A percentile compares a stretch with the other conserved stretches of the same genome.
Evolutionary conservation across 2,329 filamentous ascomycete genomes (phyloP).

Genomic region (Aspergillus glaucus): DNA sequence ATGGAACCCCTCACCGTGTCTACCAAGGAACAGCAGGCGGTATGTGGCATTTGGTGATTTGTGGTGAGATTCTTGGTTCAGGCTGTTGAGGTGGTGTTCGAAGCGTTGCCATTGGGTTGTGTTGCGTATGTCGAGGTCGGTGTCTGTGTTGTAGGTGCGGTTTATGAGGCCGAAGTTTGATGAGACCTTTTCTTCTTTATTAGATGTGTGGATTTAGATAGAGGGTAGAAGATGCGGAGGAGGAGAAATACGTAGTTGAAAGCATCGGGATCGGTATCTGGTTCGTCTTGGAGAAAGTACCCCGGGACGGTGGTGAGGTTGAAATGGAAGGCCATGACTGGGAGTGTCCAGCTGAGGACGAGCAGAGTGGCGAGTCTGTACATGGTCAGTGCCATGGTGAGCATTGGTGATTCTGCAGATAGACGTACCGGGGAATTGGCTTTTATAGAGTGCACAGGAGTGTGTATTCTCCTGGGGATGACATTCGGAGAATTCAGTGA

Average conservation of each 20-base stretch:
- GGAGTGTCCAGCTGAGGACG: neutral
- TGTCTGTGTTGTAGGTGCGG: slow-evolving; percentile 39
- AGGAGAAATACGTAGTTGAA: slow-evolving; percentile 44
- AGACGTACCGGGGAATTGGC: neutral
- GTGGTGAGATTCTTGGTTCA: slow-evolving; percentile 33
- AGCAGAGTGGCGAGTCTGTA: slow-evolving; percentile 6
- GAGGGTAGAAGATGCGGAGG: neutral
- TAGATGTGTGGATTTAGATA: neutral
- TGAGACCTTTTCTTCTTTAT: slow-evolving; percentile 22
- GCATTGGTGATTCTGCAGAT: too few relatives aligned
- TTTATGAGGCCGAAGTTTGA: slow-evolving; percentile 47
- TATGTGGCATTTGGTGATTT: slow-evolving; percentile 39
- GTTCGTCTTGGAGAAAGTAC: slow-evolving; percentile 48
- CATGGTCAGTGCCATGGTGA: neutral
- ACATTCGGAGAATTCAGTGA: too few relatives aligned
- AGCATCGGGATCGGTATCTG: slow-evolving; percentile 37
- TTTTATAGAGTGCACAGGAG: neutral
- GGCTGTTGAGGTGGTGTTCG: slow-evolving; percentile 37
- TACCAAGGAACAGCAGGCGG: slow-evolving; percentile 53
- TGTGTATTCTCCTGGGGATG: too few relatives aligned
- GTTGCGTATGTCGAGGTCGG: slow-evolving; percentile 19
- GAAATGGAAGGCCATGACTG: neutral
- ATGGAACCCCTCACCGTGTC: slow-evolving; percentile 57
- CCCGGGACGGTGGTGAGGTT: slow-evolving; percentile 34
- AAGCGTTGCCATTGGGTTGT: slow-evolving; percentile 54